Conservation (phyloP, 495 filamentous ascomycete species). For the Cairneyella variabilis region DNA sequence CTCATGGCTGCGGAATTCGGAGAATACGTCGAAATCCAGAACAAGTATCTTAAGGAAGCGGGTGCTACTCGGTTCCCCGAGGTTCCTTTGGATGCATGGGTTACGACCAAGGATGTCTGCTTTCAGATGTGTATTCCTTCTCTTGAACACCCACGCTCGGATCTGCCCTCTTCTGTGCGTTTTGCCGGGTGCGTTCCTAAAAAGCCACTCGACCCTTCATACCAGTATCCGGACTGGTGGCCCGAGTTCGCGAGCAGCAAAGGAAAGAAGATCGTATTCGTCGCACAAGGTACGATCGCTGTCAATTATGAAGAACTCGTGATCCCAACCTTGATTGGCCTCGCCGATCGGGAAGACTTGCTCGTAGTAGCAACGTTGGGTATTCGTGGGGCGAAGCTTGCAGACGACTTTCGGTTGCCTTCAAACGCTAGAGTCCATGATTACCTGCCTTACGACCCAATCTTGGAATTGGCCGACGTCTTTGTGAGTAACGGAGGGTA, state of each 20-base stretch:
- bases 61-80: too few species aligned
- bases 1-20: background rate
- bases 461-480: constrained; percentile 28
- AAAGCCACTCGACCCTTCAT: constrained; percentile 8
- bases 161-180: constrained; percentile 30
- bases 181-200: constrained; percentile 35
- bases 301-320: constrained; percentile 26
- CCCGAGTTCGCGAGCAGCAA: constrained; percentile 20
- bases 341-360: constrained; percentile 27
- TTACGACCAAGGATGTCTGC: constrained; percentile 19
- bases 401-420: constrained; percentile 14
- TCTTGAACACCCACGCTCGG: constrained; percentile 32
- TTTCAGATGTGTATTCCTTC: constrained; percentile 35
- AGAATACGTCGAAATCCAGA: too few species aligned
- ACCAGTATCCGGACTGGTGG: constrained; percentile 29
- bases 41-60: too few species aligned
- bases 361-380: constrained; percentile 31
- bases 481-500: constrained; percentile 36
- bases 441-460: constrained; percentile 34
- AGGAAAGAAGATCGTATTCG: constrained; percentile 26
- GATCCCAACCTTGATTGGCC: constrained; percentile 27
- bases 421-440: constrained; percentile 28
- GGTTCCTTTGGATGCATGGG: too few species aligned
- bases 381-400: constrained; percentile 22
- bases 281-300: constrained; percentile 32